Conservation (phyloP, 78 protist genomes). For the Speleostelium caveatum region DNA sequence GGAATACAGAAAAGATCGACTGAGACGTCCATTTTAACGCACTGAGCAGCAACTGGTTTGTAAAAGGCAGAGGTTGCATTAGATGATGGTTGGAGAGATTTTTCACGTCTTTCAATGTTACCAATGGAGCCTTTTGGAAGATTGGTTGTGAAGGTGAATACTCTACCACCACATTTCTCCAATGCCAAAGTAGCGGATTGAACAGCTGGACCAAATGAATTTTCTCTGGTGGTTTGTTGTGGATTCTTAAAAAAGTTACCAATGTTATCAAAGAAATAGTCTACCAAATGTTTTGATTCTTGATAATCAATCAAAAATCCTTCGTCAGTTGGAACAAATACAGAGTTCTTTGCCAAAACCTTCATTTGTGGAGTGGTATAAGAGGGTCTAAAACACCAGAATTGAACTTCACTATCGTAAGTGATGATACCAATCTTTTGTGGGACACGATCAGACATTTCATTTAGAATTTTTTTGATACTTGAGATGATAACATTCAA, state of each 20-base stretch:
- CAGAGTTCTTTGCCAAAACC: constrained; percentile 60
- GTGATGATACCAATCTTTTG: constrained; percentile 76
- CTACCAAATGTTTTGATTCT: constrained; percentile 47
- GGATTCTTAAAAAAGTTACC: constrained; percentile 33
- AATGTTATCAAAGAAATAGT: constrained; percentile 56
- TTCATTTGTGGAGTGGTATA: constrained; percentile 73
- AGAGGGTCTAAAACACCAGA: constrained; percentile 65
- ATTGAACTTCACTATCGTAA: constrained; percentile 75
- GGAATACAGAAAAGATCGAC: constrained; percentile 48
- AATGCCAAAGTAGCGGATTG: constrained; percentile 63
- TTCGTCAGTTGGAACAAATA: constrained; percentile 72
- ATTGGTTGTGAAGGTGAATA: constrained; percentile 23
- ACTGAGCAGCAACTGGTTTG: constrained; percentile 29
- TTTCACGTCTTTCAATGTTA: constrained; percentile 51
- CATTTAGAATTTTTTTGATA: constrained; percentile 37
- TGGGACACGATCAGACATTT: constrained; percentile 45
- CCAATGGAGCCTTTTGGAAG: constrained; percentile 67
- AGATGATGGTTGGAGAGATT: constrained; percentile 13
- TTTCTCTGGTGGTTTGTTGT: not conserved
- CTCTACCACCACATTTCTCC: constrained; percentile 71
- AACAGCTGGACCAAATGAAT: constrained; percentile 72
- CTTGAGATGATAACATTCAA: not conserved
- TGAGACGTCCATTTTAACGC: constrained; percentile 19
- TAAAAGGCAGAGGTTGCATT: constrained; percentile 11
- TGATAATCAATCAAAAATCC: constrained; percentile 62